Evolutionary conservation across 2,329 filamentous ascomycete species (phyloP).

Genomic region (Thielaviopsis punctulata): DNA sequence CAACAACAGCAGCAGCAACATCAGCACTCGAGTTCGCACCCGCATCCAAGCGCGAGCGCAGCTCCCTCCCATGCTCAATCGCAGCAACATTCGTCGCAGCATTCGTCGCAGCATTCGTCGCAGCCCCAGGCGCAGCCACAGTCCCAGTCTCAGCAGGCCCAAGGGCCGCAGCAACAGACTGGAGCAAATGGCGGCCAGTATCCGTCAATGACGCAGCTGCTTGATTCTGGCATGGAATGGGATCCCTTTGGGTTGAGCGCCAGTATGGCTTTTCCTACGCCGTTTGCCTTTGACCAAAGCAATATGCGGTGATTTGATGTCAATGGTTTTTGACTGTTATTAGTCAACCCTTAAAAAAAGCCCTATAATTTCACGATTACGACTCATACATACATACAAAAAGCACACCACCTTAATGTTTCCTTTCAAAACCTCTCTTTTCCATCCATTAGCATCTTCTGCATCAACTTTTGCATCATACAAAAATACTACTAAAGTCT

Average conservation of each 20-base stretch:
- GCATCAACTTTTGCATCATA: background rate
- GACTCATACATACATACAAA: background rate
- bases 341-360: background rate
- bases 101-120: slow-evolving; percentile 13
- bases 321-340: background rate
- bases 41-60: slow-evolving; percentile 6
- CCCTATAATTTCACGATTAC: background rate
- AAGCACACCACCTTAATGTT: background rate
- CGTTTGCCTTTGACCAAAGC: slow-evolving; percentile 55
- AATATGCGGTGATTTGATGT: slow-evolving; percentile 33
- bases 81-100: slow-evolving; percentile 19
- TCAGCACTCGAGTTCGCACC: slow-evolving; percentile 16
- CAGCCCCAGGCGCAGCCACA: slow-evolving; percentile 16
- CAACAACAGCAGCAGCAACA: slow-evolving; percentile 20
- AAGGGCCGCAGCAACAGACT: slow-evolving; percentile 13
- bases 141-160: slow-evolving; percentile 18
- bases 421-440: background rate
- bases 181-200: slow-evolving; percentile 27
- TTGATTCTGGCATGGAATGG: slow-evolving; percentile 74
- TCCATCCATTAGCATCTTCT: background rate
- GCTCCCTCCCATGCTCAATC: slow-evolving; percentile 16
- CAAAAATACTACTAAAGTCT: background rate
- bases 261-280: slow-evolving; percentile 85
- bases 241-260: slow-evolving; percentile 87
- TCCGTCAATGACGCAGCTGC: slow-evolving; percentile 42